Base-by-base conservation (phyloP, 1,139 yeast species). In the Scheffersomyces quercinus region DNA sequence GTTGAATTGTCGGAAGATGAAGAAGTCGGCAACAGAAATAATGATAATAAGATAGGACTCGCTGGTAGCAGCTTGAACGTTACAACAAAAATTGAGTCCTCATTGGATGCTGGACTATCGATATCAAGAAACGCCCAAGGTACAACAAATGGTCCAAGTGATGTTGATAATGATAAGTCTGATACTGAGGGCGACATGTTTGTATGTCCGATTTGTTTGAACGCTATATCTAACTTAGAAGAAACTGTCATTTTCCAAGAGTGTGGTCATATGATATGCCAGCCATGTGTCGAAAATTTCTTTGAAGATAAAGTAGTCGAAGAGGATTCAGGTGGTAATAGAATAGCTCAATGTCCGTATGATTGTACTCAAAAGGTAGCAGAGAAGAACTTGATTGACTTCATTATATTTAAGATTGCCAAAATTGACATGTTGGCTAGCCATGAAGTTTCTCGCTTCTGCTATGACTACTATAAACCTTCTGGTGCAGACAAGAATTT, bases 201-300 rank as follows among this genome's bases (percentile, higher is more conserved):
- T 45, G 65, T 78, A 2, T 90, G 97, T 62, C 85, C 90, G 1
- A 64, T 81, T 38, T 89, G 97, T 59, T 68, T 71, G 51, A 91
- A 85, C 50, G 78, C 77, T 8, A 61, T 79, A n/a, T 76, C 79
- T 6, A 70, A 67, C 26, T 75, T 73, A 33, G 70, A 68, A 20
- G 36, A 47, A 2, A 68, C 79, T 4, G 58, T 72, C 20, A 59
- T 85, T 13, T 65, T 82, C 33, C 67, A 81, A 42, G 70, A 69
- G 3, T 88, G 96, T 71, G 93, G 91, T 0, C 95, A 85, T 61
- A 68, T 79, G 54, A 61, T 85, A 1, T 86, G 96, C 59, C 71
- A 69, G 30, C 79, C 79, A 35, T 88, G 95, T 59, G 63, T 80
- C 37, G 79, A 68, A 12, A 67, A 69, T 1, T 82, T 76, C 52